Evolutionary conservation across 108 stramenopile species (phyloP).

Genomic region (Ochromonas danica): DNA sequence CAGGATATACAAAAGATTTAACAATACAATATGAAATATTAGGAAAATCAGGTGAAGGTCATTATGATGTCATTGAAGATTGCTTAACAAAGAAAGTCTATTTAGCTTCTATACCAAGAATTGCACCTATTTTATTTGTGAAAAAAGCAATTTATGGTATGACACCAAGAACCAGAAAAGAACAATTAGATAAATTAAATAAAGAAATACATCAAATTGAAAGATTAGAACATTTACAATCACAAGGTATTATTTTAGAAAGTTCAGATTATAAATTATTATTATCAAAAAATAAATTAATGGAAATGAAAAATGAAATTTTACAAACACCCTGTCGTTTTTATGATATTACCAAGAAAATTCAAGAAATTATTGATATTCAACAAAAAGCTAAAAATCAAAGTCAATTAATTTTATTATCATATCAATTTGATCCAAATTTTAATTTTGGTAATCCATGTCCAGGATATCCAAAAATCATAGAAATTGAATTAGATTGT

Average conservation of each 20-base stretch:
- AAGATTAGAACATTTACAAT: background rate
- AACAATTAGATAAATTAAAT: background rate
- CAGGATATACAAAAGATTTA: slow-evolving; percentile 24
- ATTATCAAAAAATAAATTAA: background rate
- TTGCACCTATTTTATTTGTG: background rate
- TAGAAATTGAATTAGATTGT: slow-evolving; percentile 9
- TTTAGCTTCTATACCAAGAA: background rate
- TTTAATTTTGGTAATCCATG: background rate
- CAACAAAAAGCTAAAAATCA: background rate
- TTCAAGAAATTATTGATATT: background rate
- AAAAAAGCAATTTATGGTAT: slow-evolving; percentile 1
- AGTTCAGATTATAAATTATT: background rate
- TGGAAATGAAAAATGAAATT: background rate
- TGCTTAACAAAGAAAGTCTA: background rate
- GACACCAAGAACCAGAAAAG: background rate
- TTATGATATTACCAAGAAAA: background rate
- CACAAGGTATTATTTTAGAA: background rate
- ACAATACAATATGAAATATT: slow-evolving; percentile 1
- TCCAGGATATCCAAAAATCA: slow-evolving; percentile 3
- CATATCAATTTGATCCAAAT: background rate
- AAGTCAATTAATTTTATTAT: background rate
- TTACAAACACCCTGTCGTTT: background rate
- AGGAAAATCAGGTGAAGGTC: background rate
- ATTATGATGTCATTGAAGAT: background rate
- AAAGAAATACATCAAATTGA: background rate